Evolutionary conservation across 176 grass and related monocot genomes (phyloP), one percentile per base, ranked within the genome.

Genomic region (Eremochloa ophiuroides): DNA sequence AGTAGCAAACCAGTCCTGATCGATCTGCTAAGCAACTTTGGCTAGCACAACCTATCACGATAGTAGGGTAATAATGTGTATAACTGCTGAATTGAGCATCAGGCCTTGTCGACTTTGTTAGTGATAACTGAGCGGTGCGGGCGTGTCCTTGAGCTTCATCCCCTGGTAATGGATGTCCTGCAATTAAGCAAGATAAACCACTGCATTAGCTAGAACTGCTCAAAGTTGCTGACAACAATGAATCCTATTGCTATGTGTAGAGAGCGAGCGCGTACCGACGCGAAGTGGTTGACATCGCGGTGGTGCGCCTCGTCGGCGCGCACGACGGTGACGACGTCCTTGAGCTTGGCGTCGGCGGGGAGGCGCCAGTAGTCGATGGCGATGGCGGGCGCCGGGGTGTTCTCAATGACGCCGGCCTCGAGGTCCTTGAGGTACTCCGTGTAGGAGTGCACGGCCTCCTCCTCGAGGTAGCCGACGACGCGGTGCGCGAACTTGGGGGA

Each of bases 401-500:
- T 95, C 0, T 93, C 93, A 23, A 91, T 82, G 44, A 77, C 8
- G 8, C 96, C 96, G 0, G 88, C 93, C 31, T 95, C 90, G 3
- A 98, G 88, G 68, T 98, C 96, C 50, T 76, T 88, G 71, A 98
- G 90, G 78, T 84, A 98, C 80, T 95, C 96, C 0, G 92, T 95
- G 88, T 98, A 98, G 3, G 96, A 98, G 79, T 86, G 75, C 71
- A 98, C 85, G 26, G 96, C 96, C 90, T 98, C 96, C 48, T 98
- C 96, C 88, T 98, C 96, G 27, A 98, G 90, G 86, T 98, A 98
- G 0, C 96, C 96, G 13, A 78, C 84, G 60, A 95, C 69, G 62
- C 96, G 93, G 87, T 98, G 96, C 44, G 96, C 90, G 86, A 98
- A 98, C 84, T 95, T 98, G n/a, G 95, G 95, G 1, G 95, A 98